Evolutionary conservation across 306 rosid genomes (phyloP).

Genomic region (Vigna reflexopilosa): DNA sequence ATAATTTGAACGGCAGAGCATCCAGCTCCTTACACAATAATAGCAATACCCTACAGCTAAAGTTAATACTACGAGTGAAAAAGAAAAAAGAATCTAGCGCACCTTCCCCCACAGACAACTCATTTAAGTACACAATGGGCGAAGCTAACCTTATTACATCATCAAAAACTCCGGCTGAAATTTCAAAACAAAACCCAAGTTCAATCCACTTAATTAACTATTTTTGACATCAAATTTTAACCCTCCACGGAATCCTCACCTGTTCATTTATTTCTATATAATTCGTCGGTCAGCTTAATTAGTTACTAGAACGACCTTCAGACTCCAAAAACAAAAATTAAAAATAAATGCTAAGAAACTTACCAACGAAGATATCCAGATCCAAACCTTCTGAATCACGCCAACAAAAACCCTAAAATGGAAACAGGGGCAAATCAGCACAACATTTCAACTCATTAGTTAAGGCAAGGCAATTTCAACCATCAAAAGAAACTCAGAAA

Average conservation of each 20-base stretch:
- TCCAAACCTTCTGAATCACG: conserved; percentile 42
- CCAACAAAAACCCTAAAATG: conserved; percentile 34
- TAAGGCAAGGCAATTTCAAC: not conserved
- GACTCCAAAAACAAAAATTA: not conserved
- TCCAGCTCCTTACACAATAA: not conserved
- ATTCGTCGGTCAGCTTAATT: conserved; percentile 4
- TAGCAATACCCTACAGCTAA: not conserved
- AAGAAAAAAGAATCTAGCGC: not conserved
- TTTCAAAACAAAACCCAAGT: conserved; percentile 1
- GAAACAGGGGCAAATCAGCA: conserved; percentile 19
- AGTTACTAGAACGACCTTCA: conserved; percentile 2
- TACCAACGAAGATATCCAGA: conserved; percentile 44
- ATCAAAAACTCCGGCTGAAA: not conserved
- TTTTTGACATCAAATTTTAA: conserved; percentile 28
- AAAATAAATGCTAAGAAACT: not conserved
- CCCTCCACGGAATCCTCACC: conserved; percentile 23
- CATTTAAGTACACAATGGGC: no score
- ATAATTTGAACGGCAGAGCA: not conserved
- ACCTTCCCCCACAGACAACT: not conserved
- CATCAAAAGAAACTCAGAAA: not conserved
- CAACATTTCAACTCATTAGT: conserved; percentile 24
- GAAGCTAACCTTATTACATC: not conserved
- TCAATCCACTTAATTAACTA: not conserved
- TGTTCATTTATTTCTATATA: conserved; percentile 18
- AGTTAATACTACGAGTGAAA: not conserved